Evolutionary conservation across 768 basidiomycete species (phyloP).

Genomic region (Chalciporus sphaerocephalus): DNA sequence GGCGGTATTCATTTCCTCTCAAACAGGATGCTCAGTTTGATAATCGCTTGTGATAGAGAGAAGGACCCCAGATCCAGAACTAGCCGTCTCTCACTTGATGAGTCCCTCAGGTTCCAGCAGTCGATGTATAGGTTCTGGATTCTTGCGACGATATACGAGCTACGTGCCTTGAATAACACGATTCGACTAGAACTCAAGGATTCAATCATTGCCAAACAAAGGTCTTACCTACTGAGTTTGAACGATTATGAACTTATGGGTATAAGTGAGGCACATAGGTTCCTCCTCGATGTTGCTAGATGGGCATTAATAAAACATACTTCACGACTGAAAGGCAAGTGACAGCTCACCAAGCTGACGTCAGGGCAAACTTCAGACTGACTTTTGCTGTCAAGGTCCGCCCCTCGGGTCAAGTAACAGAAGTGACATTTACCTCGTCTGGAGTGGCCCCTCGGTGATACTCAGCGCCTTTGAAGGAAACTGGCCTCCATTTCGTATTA

Average conservation of each 20-base stretch:
- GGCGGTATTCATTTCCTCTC: conserved; percentile 26
- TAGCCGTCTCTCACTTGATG: conserved; percentile 29
- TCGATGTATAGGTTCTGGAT: conserved; percentile 31
- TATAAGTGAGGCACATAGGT: conserved; percentile 17
- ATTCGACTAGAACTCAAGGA: conserved; percentile 1
- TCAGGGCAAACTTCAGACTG: not conserved
- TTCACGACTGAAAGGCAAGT: not conserved
- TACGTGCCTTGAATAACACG: not conserved
- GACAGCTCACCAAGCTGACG: not conserved
- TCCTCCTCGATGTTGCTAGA: conserved; percentile 17
- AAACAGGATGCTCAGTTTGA: not conserved
- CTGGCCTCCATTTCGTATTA: conserved; percentile 3
- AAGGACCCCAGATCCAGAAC: conserved; percentile 33
- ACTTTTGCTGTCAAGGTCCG: not conserved
- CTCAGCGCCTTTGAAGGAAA: conserved; percentile 9
- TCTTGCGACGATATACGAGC: conserved; percentile 10
- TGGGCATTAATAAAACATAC: conserved; percentile 9
- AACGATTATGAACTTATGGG: conserved; percentile 18
- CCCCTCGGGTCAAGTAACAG: not conserved
- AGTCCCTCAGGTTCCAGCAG: conserved; percentile 30
- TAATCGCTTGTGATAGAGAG: conserved; percentile 21
- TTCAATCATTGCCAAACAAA: conserved; percentile 6
- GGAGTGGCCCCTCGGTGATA: conserved; percentile 12
- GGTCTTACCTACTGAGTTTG: conserved; percentile 5
- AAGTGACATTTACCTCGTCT: conserved; percentile 10